A percentile compares a stretch with the other conserved stretches of the same genome.
phyloP scores from a whole-genome alignment of 495 filamentous ascomycete species.

The Xylaria cubensis region DNA sequence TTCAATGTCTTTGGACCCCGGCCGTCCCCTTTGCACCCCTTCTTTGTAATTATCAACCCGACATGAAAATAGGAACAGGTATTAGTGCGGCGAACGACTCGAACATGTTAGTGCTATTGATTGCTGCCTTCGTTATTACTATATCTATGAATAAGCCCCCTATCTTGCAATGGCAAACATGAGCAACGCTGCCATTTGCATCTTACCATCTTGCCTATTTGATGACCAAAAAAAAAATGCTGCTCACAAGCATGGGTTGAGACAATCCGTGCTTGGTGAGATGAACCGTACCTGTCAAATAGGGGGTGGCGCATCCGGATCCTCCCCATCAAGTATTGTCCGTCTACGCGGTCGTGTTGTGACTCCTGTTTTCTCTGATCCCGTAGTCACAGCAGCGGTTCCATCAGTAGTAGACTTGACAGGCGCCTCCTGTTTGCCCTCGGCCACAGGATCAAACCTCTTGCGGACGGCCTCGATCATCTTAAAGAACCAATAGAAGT shows the following conservation, averaged over 20 bases:
- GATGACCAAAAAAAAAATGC: not conserved
- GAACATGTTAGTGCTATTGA: not conserved
- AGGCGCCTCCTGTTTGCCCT: conserved; percentile 25
- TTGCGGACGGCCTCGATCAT: conserved; percentile 94
- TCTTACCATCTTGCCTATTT: not conserved
- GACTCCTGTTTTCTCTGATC: conserved; percentile 13
- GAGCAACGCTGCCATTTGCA: not conserved
- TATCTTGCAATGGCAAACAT: not conserved
- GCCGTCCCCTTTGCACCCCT: not conserved
- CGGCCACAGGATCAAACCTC: conserved; percentile 71
- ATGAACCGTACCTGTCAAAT: conserved; percentile 27
- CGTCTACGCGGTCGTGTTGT: conserved; percentile 33
- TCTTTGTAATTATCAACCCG: not conserved
- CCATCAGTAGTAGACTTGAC: conserved; percentile 38
- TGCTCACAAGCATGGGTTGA: not conserved
- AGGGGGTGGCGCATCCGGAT: conserved; percentile 39
- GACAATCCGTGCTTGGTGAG: not conserved
- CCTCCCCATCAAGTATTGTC: conserved; percentile 43
- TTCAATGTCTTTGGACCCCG: not conserved
- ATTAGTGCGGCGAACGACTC: not conserved
- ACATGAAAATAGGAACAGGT: not conserved
- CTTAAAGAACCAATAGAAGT: conserved; percentile 96
- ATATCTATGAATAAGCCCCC: conserved; percentile 9
- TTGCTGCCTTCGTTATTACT: not conserved
- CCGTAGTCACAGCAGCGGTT: conserved; percentile 33